Conservation (phyloP, 176 grass and related monocot species). For the Triticum timopheevii region DNA sequence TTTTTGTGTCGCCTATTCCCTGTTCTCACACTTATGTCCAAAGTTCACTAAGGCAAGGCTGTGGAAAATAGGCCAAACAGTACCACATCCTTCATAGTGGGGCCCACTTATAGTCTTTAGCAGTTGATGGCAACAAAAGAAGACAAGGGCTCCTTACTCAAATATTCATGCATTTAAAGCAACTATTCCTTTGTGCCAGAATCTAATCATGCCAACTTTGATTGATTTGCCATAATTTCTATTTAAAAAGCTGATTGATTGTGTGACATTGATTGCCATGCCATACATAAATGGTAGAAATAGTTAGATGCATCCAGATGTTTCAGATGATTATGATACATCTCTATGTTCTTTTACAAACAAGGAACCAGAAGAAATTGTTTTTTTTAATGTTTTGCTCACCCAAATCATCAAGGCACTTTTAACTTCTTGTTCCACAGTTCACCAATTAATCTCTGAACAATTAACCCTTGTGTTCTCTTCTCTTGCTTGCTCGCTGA, state of each 20-base stretch:
- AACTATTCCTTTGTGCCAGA: not conserved
- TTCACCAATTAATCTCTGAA: not conserved
- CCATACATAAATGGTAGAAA: not conserved
- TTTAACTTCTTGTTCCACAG: not conserved
- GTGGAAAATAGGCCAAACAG: not conserved
- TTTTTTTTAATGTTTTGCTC: not conserved
- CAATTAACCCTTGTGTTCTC: constrained; percentile 12
- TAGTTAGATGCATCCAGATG: not conserved
- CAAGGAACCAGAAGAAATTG: not conserved
- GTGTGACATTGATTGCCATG: not conserved
- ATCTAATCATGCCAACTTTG: not conserved
- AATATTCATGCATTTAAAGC: constrained; percentile 7
- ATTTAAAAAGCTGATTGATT: not conserved
- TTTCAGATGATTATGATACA: not conserved
- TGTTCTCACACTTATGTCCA: not conserved
- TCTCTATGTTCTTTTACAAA: constrained; percentile 1
- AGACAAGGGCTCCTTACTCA: not conserved
- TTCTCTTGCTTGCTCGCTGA: constrained; percentile 9
- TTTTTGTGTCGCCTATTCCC: not conserved
- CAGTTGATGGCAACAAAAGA: not conserved
- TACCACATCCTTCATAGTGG: not conserved
- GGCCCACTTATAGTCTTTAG: not conserved
- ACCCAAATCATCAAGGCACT: not conserved
- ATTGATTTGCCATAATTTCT: not conserved
- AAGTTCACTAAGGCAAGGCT: not conserved